Evolutionary conservation across 768 basidiomycete species (phyloP).

Genomic region (Amanita muscaria): DNA sequence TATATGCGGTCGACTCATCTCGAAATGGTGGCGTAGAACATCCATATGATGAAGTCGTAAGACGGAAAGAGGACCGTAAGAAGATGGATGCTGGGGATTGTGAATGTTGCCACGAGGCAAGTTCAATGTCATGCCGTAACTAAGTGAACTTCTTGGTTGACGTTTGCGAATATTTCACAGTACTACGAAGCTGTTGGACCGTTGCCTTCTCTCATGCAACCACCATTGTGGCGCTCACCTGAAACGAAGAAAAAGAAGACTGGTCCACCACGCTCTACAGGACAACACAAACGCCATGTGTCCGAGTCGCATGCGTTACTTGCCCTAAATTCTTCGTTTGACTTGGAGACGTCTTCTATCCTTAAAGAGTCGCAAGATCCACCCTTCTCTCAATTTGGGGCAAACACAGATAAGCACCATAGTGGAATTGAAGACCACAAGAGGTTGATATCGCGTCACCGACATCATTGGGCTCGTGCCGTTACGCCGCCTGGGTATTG

Average conservation of each 20-base stretch:
- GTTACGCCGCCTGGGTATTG: slow-evolving; percentile 84
- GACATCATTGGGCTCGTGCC: slow-evolving; percentile 59
- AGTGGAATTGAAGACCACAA: slow-evolving; percentile 51
- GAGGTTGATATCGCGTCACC: slow-evolving; percentile 63
- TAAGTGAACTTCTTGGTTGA: slow-evolving; percentile 30
- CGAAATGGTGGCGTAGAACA: slow-evolving; percentile 57
- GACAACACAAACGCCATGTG: slow-evolving; percentile 1
- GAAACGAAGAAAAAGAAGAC: slow-evolving; percentile 23
- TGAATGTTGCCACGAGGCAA: slow-evolving; percentile 64
- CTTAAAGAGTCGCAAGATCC: no score
- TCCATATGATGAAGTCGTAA: slow-evolving; percentile 72
- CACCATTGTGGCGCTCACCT: slow-evolving; percentile 71
- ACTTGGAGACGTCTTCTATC: no score
- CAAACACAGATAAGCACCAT: slow-evolving; percentile 5
- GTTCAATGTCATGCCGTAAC: slow-evolving; percentile 54
- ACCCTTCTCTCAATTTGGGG: slow-evolving; percentile 5
- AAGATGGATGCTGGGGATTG: slow-evolving; percentile 66
- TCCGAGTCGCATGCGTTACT: neutral
- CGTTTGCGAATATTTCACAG: slow-evolving; percentile 33
- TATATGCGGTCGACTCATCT: slow-evolving; percentile 56
- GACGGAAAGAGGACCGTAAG: slow-evolving; percentile 50
- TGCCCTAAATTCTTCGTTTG: neutral
- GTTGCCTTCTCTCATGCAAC: slow-evolving; percentile 53
- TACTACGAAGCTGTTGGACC: slow-evolving; percentile 75
- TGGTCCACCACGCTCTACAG: neutral